phyloP scores from a whole-genome alignment of 257 asterid species.

The Henckelia pumila region DNA sequence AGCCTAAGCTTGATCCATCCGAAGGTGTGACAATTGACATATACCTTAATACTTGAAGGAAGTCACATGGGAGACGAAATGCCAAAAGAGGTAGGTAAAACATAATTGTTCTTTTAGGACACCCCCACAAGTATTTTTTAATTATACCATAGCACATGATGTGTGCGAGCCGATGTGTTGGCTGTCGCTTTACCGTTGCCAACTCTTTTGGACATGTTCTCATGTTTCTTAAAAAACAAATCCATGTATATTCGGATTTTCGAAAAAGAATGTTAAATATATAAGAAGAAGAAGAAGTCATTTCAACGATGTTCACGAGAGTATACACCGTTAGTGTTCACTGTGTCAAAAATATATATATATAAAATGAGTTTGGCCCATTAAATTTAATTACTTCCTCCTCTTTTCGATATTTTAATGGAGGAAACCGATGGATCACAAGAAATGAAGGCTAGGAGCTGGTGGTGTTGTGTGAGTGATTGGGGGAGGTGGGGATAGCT shows the following conservation, averaged over 20 bases:
- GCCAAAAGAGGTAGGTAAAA: neutral
- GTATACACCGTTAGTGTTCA: no score
- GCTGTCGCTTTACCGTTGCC: neutral
- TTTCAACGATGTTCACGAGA: no score
- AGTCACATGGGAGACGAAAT: neutral
- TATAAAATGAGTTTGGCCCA: neutral
- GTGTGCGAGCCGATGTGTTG: neutral
- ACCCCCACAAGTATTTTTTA: neutral
- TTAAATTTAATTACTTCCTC: neutral
- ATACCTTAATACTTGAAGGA: neutral
- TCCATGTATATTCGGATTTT: no score
- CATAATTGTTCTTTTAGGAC: neutral
- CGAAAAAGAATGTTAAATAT: no score
- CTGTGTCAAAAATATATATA: no score
- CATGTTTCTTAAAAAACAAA: neutral
- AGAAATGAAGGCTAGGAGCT: constrained; percentile 6
- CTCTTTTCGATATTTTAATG: neutral
- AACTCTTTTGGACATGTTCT: neutral
- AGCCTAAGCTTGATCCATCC: neutral
- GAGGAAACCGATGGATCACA: neutral
- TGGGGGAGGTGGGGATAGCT: constrained; percentile 1
- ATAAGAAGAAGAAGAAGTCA: no score
- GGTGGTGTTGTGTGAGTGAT: neutral
- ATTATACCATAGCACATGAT: neutral
- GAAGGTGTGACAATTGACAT: neutral